phyloP scores from a whole-genome alignment of 345 rosid species.

The Moricandia moricandioides region DNA sequence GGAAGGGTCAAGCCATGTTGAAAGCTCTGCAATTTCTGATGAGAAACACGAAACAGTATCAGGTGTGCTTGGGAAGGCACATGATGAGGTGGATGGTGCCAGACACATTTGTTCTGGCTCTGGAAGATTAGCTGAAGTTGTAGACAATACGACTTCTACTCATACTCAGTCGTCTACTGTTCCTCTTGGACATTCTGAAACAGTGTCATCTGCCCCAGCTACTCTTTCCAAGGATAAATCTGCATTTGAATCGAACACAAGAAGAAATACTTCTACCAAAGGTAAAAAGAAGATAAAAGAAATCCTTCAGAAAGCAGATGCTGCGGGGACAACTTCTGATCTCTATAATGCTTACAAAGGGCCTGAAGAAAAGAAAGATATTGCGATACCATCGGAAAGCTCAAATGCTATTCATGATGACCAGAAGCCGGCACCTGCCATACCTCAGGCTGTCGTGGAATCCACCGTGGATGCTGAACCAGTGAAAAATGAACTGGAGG shows the following conservation, averaged over 20 bases:
- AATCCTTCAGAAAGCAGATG: constrained; percentile 85
- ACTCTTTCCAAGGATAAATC: constrained; percentile 53
- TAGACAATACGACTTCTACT: constrained; percentile 38
- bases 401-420: constrained; percentile 22
- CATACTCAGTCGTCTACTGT: constrained; percentile 35
- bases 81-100: constrained; percentile 36
- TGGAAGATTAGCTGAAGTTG: constrained; percentile 22
- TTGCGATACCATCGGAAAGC: constrained; percentile 32
- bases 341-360: constrained; percentile 88
- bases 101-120: constrained; percentile 22
- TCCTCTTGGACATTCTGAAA: constrained; percentile 39
- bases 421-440: constrained; percentile 25
- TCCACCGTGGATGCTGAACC: constrained; percentile 37
- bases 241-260: constrained; percentile 41
- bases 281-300: constrained; percentile 67
- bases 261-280: constrained; percentile 43
- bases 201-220: constrained; percentile 26
- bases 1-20: constrained; percentile 31
- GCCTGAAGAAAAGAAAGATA: constrained; percentile 78
- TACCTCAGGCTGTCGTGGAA: constrained; percentile 13
- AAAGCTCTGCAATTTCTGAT: constrained; percentile 35
- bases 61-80: constrained; percentile 25
- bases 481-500: constrained; percentile 73
- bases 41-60: constrained; percentile 28
- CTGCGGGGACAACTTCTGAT: constrained; percentile 81